phyloP scores from a whole-genome alignment of 768 basidiomycete genomes.

The Pleurotus tuoliensis region DNA sequence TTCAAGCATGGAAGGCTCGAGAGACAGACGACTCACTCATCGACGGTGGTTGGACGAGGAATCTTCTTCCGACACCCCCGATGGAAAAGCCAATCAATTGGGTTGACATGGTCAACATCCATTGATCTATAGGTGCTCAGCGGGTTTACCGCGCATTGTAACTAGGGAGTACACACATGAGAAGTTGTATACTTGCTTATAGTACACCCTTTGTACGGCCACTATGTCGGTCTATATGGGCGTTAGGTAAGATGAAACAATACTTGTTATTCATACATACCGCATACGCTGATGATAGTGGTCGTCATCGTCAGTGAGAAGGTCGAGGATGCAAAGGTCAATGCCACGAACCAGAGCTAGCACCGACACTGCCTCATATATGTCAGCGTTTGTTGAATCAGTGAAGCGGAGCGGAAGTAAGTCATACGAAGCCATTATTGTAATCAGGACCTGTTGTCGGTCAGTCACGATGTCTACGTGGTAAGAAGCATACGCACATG shows the following conservation, averaged over 20 bases:
- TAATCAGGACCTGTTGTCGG: slow-evolving; percentile 46
- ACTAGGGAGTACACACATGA: slow-evolving; percentile 34
- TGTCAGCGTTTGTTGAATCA: neutral
- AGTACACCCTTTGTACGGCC: slow-evolving; percentile 71
- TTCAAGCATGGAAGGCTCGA: slow-evolving; percentile 10
- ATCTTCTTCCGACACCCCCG: slow-evolving; percentile 66
- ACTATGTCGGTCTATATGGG: slow-evolving; percentile 52
- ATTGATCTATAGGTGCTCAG: slow-evolving; percentile 50
- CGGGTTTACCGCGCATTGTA: neutral
- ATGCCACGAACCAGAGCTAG: slow-evolving; percentile 40
- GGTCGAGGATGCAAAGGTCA: neutral
- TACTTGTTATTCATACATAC: neutral
- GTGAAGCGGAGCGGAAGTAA: neutral
- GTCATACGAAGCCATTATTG: slow-evolving; percentile 36
- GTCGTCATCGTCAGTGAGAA: no score
- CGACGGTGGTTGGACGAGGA: slow-evolving; percentile 69
- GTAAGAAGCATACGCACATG: slow-evolving; percentile 42
- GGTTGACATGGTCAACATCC: slow-evolving; percentile 74
- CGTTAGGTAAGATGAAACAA: neutral
- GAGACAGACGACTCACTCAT: slow-evolving; percentile 46
- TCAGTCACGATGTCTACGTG: slow-evolving; percentile 15
- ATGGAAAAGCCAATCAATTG: slow-evolving; percentile 83
- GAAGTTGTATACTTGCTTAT: slow-evolving; percentile 60
- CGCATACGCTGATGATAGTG: neutral
- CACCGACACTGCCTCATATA: slow-evolving; percentile 41